These are phyloP conservation scores for Podaxis sp. DNA, from an alignment of 768 basidiomycete genomes.

Conservation along the genomic window DNA sequence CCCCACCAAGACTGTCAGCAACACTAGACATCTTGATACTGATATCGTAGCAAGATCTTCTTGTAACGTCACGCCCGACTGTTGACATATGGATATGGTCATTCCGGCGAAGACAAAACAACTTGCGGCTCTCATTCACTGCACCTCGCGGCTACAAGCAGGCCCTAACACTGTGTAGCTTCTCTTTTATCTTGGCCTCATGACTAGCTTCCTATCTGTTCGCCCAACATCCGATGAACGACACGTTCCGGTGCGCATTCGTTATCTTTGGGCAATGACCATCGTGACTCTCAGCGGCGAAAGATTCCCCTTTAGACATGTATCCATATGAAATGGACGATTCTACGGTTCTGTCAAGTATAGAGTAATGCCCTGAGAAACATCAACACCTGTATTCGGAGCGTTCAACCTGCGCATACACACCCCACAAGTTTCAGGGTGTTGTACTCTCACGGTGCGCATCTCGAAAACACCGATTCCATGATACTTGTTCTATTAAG, in stretches of 20 bases:
- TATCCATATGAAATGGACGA: not conserved
- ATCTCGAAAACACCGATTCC: not conserved
- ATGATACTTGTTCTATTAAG: not conserved
- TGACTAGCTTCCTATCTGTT: not conserved
- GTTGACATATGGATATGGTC: not conserved
- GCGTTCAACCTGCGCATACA: not conserved
- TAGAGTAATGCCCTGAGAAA: not conserved
- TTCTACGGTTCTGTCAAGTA: not conserved
- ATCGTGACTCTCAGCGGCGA: not conserved
- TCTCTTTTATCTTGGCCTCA: not conserved
- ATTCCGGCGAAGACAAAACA: not conserved
- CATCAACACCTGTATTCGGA: not conserved
- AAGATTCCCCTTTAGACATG: not conserved
- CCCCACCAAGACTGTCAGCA: not conserved
- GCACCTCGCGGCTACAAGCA: not conserved
- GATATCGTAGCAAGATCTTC: not conserved
- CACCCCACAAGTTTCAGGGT: not conserved
- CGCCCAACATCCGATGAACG: not conserved
- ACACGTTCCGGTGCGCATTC: not conserved
- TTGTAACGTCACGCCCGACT: not conserved
- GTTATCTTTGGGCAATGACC: not conserved
- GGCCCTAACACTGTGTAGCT: not conserved
- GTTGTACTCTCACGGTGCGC: not conserved
- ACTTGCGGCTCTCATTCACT: not conserved
- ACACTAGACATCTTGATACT: not conserved